Conservation (phyloP, 257 asterid genomes). For the Prunella vulgaris region DNA sequence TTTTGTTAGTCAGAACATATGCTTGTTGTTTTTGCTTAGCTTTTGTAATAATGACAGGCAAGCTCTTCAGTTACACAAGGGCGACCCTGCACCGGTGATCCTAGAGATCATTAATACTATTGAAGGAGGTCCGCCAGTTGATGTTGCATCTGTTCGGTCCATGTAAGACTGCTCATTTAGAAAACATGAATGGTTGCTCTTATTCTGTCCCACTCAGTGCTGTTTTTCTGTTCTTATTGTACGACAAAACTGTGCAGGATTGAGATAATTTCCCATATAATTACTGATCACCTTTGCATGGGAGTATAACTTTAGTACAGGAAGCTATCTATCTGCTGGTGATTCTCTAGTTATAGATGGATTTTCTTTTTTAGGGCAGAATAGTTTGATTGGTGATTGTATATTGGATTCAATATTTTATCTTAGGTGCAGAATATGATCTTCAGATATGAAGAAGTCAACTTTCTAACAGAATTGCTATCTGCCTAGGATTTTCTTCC, state of each 20-base stretch:
- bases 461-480: neutral
- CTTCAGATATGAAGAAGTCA: slow-evolving; percentile 19
- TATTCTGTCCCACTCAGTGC: neutral
- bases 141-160: slow-evolving; percentile 91
- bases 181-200: neutral
- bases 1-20: slow-evolving; percentile 12
- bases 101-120: slow-evolving; percentile 84
- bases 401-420: neutral
- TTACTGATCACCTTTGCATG: neutral
- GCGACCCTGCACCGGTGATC: slow-evolving; percentile 68
- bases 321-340: slow-evolving; percentile 1
- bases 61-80: slow-evolving; percentile 91
- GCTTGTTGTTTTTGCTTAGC: slow-evolving; percentile 19
- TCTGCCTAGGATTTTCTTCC: slow-evolving; percentile 2
- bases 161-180: slow-evolving; percentile 61
- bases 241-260: neutral
- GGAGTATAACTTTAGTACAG: slow-evolving; percentile 7
- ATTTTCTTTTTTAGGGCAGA: neutral
- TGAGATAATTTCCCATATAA: neutral
- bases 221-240: neutral
- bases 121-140: slow-evolving; percentile 97
- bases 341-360: neutral
- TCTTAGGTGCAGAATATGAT: neutral
- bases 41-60: slow-evolving; percentile 57
- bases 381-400: neutral